A percentile compares a stretch with the other conserved stretches of the same genome.
These are phyloP conservation scores for Sporothrix phasma DNA, from an alignment of 2,329 filamentous ascomycete species.

Conservation along the genomic window DNA sequence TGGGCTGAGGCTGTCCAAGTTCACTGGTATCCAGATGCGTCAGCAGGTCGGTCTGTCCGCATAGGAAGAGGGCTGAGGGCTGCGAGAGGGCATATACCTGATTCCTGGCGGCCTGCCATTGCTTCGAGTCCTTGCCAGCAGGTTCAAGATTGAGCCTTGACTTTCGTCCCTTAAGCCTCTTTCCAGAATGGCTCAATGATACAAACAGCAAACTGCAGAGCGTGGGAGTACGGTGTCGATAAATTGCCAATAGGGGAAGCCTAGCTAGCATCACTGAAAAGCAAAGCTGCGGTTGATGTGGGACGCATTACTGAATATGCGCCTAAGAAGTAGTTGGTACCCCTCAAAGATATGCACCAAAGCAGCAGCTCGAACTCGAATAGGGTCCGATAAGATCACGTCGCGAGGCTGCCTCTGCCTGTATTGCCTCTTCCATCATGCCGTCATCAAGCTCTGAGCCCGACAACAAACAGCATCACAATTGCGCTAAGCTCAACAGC, in stretches of 20 bases:
- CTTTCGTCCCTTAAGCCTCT: neutral
- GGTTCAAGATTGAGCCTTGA: neutral
- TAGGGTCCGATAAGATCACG: neutral
- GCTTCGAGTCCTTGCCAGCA: neutral
- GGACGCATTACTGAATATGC: neutral
- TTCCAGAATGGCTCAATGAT: neutral
- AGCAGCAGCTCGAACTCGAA: neutral
- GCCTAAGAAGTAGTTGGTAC: neutral
- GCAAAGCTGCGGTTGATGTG: neutral
- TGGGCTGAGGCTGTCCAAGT: conserved; percentile 64
- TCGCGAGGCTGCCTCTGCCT: neutral
- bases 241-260: neutral
- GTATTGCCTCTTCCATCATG: neutral
- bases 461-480: neutral
- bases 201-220: neutral
- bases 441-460: neutral
- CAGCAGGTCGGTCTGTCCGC: neutral
- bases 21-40: conserved; percentile 32
- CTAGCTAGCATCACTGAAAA: conserved; percentile 1
- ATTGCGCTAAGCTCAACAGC: neutral
- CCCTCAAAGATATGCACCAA: neutral
- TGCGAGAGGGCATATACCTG: neutral
- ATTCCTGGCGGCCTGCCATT: conserved; percentile 19
- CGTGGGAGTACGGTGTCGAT: neutral
- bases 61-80: neutral